These are phyloP conservation scores for Epichloe uncinata DNA, from an alignment of 2,329 filamentous ascomycete species.

Conservation along the genomic window DNA sequence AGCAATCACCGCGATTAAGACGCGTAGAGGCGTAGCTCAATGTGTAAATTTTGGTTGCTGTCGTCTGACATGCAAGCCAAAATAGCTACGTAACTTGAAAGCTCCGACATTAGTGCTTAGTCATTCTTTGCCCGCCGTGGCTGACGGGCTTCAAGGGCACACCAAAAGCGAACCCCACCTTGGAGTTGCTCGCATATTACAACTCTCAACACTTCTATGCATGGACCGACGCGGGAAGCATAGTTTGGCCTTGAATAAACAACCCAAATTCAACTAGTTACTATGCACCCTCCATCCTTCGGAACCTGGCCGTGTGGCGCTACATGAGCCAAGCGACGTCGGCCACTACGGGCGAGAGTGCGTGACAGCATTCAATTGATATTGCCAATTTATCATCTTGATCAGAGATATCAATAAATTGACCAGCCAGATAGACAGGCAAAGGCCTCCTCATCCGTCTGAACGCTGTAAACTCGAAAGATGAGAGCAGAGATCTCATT, in stretches of 20 bases:
- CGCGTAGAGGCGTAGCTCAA: not conserved
- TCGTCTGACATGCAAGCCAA: not conserved
- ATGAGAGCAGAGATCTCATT: not conserved
- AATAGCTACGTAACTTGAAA: slow-evolving; percentile 1
- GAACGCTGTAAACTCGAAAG: not conserved
- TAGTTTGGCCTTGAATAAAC: too few relatives aligned
- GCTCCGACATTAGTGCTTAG: slow-evolving; percentile 1
- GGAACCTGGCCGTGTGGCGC: too few relatives aligned
- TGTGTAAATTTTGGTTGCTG: not conserved
- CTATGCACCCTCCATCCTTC: too few relatives aligned
- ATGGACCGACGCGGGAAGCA: too few relatives aligned
- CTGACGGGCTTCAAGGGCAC: too few relatives aligned
- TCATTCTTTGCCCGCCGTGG: not conserved
- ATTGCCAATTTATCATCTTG: not conserved
- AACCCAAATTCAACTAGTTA: too few relatives aligned
- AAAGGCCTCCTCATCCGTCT: not conserved
- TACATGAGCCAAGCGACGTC: not conserved
- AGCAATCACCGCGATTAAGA: not conserved
- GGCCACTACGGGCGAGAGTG: not conserved
- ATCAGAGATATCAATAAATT: not conserved
- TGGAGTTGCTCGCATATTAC: too few relatives aligned
- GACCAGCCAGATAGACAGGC: not conserved
- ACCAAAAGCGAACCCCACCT: too few relatives aligned
- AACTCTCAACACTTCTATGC: too few relatives aligned
- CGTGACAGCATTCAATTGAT: not conserved